phyloP scores from a whole-genome alignment of 1,284 basidiomycete genomes.

The Ganoderma sinense region DNA sequence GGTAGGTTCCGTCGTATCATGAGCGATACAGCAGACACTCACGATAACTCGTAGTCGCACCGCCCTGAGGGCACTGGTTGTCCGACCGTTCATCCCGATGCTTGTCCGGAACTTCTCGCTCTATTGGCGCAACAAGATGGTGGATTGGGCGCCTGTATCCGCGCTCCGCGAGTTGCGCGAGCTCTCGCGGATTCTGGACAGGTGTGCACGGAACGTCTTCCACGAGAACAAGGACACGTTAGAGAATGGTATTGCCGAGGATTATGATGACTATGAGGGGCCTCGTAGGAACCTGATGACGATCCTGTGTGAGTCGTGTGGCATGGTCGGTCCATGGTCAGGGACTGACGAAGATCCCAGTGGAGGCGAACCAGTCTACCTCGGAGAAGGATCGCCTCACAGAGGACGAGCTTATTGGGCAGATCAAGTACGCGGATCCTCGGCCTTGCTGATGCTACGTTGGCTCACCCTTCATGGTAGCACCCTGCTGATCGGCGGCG shows the following conservation, averaged over 20 bases:
- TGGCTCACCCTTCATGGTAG: slow-evolving; percentile 20
- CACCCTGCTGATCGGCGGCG: slow-evolving; percentile 41
- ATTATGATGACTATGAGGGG: slow-evolving; percentile 1
- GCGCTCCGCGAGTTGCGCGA: slow-evolving; percentile 29
- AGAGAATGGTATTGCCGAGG: neutral
- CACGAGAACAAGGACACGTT: slow-evolving; percentile 31
- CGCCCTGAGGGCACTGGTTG: slow-evolving; percentile 25
- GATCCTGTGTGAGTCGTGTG: slow-evolving; percentile 34
- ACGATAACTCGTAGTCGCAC: slow-evolving; percentile 18
- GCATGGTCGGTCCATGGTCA: too few species aligned
- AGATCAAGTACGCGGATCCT: slow-evolving; percentile 32
- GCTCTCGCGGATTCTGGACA: slow-evolving; percentile 29
- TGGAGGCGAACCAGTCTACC: slow-evolving; percentile 30
- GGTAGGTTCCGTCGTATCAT: slow-evolving; percentile 12
- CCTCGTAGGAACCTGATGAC: slow-evolving; percentile 38
- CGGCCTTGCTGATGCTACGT: neutral
- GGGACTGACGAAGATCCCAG: slow-evolving; percentile 13
- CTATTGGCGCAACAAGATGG: slow-evolving; percentile 35
- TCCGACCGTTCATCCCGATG: slow-evolving; percentile 35
- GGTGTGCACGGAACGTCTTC: slow-evolving; percentile 28
- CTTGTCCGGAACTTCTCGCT: slow-evolving; percentile 31
- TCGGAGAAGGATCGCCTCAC: slow-evolving; percentile 29
- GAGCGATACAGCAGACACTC: neutral
- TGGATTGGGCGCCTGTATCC: slow-evolving; percentile 32
- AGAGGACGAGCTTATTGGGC: slow-evolving; percentile 33